Percentiles rank a stretch among this genome's conserved stretches.
phyloP scores from a whole-genome alignment of 2,329 filamentous ascomycete species.

The Aspergillus unguis region DNA sequence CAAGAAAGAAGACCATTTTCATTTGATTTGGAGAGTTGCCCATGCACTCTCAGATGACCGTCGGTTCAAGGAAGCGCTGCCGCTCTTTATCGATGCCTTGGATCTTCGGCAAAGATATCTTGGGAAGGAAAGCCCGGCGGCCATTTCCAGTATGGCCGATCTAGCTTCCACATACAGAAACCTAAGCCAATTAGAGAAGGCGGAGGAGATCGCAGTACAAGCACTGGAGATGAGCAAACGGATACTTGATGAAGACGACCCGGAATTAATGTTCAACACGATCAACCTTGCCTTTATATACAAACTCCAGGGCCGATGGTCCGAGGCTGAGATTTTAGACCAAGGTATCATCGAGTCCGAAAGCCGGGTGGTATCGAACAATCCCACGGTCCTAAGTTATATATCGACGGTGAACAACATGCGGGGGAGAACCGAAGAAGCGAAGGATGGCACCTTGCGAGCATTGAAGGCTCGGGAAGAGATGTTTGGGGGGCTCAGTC shows the following conservation, averaged over 20 bases:
- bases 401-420: no score
- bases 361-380: no score
- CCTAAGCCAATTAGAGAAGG: not conserved
- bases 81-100: not conserved
- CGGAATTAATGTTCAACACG: not conserved
- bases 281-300: not conserved
- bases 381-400: no score
- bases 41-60: conserved; percentile 13
- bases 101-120: not conserved
- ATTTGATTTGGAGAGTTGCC: conserved; percentile 4
- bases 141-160: not conserved
- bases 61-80: conserved; percentile 16
- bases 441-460: no score
- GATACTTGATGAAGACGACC: not conserved
- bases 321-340: no score
- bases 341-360: no score
- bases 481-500: no score
- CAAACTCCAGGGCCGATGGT: not conserved
- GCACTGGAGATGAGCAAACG: not conserved
- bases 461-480: no score
- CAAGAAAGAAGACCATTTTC: not conserved
- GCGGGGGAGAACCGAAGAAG: no score
- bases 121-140: not conserved
- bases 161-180: not conserved
- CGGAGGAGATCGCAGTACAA: not conserved